These are phyloP conservation scores for Prunus persica DNA, from an alignment of 306 rosid species.

Conservation along the genomic window DNA sequence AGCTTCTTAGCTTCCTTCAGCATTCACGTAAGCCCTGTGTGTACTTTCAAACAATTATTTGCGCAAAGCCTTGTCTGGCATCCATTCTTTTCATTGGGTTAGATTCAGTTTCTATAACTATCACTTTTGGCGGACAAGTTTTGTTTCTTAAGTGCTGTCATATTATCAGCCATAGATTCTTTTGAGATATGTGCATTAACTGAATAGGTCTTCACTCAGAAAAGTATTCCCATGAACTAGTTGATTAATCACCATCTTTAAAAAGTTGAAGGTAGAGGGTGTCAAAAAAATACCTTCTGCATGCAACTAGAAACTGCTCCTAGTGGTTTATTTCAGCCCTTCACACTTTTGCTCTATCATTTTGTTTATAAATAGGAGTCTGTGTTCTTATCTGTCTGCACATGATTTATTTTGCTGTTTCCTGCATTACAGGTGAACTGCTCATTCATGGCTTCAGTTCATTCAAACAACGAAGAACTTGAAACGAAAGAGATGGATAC, in stretches of 20 bases:
- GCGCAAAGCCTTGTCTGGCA: constrained; percentile 20
- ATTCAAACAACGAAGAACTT: constrained; percentile 32
- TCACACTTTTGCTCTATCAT: constrained; percentile 4
- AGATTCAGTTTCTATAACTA: constrained; percentile 23
- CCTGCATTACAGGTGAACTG: constrained; percentile 35
- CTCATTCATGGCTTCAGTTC: constrained; percentile 36
- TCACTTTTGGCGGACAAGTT: background rate
- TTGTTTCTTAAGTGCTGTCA: background rate
- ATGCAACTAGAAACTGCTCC: constrained; percentile 16
- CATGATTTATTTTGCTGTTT: constrained; percentile 15
- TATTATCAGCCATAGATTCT: background rate
- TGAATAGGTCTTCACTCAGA: background rate
- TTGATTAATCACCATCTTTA: background rate
- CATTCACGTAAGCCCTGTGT: constrained; percentile 21
- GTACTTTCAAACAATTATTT: constrained; percentile 18
- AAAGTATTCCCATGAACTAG: constrained; percentile 4
- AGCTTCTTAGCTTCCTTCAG: constrained; percentile 22
- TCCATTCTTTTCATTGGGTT: constrained; percentile 37
- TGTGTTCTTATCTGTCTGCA: background rate
- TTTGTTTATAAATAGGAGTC: background rate
- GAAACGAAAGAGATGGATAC: constrained; percentile 40
- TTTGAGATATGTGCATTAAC: background rate
- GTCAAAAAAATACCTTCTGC: constrained; percentile 12
- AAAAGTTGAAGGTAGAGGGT: constrained; percentile 6
- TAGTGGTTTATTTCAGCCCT: constrained; percentile 13